These are phyloP conservation scores for Ailanthus altissimus DNA, from an alignment of 345 rosid species.

Conservation along the genomic window DNA sequence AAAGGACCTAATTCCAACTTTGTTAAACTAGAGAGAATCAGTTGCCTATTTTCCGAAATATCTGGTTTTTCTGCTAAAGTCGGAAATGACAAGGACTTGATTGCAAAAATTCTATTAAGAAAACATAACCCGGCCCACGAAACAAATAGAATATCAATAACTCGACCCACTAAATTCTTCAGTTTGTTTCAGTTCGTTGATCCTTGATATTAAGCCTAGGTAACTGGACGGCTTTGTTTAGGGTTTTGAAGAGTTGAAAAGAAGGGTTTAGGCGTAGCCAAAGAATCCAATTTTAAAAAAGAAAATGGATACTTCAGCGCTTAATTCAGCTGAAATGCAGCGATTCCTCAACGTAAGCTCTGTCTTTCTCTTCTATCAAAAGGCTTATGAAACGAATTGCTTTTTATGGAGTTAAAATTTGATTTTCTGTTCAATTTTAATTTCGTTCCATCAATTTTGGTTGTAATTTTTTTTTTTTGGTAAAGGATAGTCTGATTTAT, in stretches of 20 bases:
- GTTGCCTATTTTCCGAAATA: too few species aligned
- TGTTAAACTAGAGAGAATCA: too few species aligned
- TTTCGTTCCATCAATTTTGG: background rate
- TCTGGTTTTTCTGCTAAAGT: too few species aligned
- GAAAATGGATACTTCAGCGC: slow-evolving; percentile 42
- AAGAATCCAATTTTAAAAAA: background rate
- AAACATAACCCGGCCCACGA: background rate
- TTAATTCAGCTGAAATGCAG: slow-evolving; percentile 55
- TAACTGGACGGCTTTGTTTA: background rate
- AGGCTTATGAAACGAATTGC: background rate
- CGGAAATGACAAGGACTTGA: too few species aligned
- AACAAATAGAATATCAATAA: background rate
- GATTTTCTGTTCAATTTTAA: background rate
- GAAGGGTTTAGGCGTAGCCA: slow-evolving; percentile 9
- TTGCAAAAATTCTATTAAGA: background rate
- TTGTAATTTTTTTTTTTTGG: background rate
- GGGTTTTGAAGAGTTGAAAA: slow-evolving; percentile 14
- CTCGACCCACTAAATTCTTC: background rate
- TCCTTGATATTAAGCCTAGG: background rate
- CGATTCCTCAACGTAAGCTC: slow-evolving; percentile 54
- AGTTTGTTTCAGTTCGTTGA: too few species aligned
- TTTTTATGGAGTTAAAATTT: background rate
- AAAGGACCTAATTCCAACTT: too few species aligned
- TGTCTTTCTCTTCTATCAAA: background rate
- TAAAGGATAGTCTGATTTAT: background rate